Evolutionary conservation across 2,329 filamentous ascomycete genomes (phyloP), one percentile per base, ranked within the genome.

Genomic region (Fonsecaea monophora): DNA sequence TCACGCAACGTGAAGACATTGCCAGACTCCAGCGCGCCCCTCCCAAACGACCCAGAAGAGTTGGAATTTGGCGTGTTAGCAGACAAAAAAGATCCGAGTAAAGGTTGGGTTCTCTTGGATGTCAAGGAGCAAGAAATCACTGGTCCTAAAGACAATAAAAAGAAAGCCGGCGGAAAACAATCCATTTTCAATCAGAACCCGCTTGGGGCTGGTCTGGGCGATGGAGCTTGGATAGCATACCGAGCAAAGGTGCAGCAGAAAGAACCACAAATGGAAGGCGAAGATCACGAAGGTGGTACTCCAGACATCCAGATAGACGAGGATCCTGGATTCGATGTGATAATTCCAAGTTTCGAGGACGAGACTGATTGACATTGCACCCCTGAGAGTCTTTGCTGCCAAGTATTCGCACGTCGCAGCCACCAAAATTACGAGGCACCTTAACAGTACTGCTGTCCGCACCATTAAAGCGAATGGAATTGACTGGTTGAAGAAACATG

Each of bases 31-130:
- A 79, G 59, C 75, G 70, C 9, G 37, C 81, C 63, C 38, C 69
- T 73, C 3, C 80, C 84, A 38, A 70, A 77, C 64, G 63, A 80
- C 64, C 68, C 79, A 0, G 73, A 77, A 0, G 75, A 81, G 4
- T 78, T 86, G 48, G 77, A 83, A 42, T 75, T 86, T 30, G 84
- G 81, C 1, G 73, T 82, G 4, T 80, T 80, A 0, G 74, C 80
- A 34, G 83, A 86, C 74, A 75, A 74, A 40, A 80, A 82, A 64
- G 83, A 86, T 66, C 70, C 78, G 5, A 78, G 77, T 21, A 82
- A 83, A 71, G 84, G 84, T 53, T 86, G 84, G 83, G 76, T 76
- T 30, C 75, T 75, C 53, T 70, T 86, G 18, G 75, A 78, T 50
- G 73, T 76, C 13, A 74, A 77, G 9, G 71, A 73, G 61, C 64